These are phyloP conservation scores for Mrakia blollopis DNA, from an alignment of 768 basidiomycete genomes.

Conservation along the genomic window DNA sequence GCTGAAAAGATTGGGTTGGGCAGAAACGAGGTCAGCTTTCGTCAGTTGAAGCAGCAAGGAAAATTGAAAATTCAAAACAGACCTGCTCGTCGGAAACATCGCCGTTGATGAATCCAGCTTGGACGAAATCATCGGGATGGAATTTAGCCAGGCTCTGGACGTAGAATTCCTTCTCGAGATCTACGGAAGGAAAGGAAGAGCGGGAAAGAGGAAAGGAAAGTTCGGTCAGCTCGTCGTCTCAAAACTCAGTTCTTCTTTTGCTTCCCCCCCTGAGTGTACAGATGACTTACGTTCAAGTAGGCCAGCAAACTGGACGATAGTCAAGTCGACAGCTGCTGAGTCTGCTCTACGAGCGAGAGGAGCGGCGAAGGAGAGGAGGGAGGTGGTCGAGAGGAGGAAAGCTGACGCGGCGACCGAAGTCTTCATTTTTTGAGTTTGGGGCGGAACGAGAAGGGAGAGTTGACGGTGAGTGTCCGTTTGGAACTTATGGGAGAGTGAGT, in stretches of 20 bases:
- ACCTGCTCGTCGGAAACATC: conserved; percentile 52
- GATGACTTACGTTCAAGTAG: not conserved
- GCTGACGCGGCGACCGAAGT: not conserved
- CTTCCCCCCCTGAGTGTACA: too few species aligned
- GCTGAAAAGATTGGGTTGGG: not conserved
- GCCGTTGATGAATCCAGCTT: conserved; percentile 60
- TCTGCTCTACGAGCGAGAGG: not conserved
- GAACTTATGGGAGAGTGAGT: too few species aligned
- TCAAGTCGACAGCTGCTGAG: not conserved
- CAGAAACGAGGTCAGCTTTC: not conserved
- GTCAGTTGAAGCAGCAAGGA: not conserved
- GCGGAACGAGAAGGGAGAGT: not conserved
- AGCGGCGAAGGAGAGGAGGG: not conserved
- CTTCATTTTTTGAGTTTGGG: not conserved
- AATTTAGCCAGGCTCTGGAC: conserved; percentile 62
- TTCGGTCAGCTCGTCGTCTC: not conserved
- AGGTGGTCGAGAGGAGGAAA: not conserved
- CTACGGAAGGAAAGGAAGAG: not conserved
- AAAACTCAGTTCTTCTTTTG: not conserved
- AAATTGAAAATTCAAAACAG: conserved; percentile 21
- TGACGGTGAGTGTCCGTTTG: too few species aligned
- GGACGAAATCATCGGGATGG: conserved; percentile 57
- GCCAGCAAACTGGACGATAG: not conserved
- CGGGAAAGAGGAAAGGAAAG: not conserved
- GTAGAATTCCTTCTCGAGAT: conserved; percentile 65